These are phyloP conservation scores for Hansenula lynferdii DNA, from an alignment of 1,139 yeast species.

Conservation along the genomic window DNA sequence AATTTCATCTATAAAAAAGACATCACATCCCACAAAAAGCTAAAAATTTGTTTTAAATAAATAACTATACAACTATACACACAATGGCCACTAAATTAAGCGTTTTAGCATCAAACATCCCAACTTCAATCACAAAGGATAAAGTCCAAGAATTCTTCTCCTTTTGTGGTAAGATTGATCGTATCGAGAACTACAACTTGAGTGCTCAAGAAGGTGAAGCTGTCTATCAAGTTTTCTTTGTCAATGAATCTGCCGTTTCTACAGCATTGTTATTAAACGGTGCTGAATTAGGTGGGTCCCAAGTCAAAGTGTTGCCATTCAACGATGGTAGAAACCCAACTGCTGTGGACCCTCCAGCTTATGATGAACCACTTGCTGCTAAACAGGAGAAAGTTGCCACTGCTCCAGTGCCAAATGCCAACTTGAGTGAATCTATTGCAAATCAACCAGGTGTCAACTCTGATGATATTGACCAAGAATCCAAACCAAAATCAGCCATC, in stretches of 20 bases:
- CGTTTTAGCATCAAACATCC: constrained; percentile 56
- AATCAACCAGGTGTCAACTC: constrained; percentile 8
- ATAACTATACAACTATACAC: background rate
- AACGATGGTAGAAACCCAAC: constrained; percentile 23
- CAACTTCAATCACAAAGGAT: constrained; percentile 45
- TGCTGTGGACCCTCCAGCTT: constrained; percentile 21
- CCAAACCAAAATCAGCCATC: constrained; percentile 71
- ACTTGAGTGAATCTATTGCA: constrained; percentile 3
- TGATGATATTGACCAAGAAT: constrained; percentile 63
- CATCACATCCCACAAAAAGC: background rate
- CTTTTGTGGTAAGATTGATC: constrained; percentile 67
- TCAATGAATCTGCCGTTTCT: constrained; percentile 55
- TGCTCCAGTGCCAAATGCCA: constrained; percentile 8
- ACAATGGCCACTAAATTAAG: constrained; percentile 4
- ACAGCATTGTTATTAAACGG: constrained; percentile 74
- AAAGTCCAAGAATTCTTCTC: constrained; percentile 67
- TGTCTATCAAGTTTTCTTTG: constrained; percentile 48
- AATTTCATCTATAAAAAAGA: background rate
- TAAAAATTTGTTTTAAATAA: background rate
- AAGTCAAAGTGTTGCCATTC: constrained; percentile 43
- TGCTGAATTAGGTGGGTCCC: constrained; percentile 62
- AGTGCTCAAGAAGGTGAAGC: constrained; percentile 28
- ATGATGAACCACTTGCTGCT: constrained; percentile 13
- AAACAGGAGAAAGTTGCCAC: constrained; percentile 12
- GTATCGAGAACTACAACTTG: constrained; percentile 31